A percentile compares a stretch with the other conserved stretches of the same genome.
Evolutionary conservation across 2,329 filamentous ascomycete species (phyloP).

Genomic region (Aureobasidium sp.): DNA sequence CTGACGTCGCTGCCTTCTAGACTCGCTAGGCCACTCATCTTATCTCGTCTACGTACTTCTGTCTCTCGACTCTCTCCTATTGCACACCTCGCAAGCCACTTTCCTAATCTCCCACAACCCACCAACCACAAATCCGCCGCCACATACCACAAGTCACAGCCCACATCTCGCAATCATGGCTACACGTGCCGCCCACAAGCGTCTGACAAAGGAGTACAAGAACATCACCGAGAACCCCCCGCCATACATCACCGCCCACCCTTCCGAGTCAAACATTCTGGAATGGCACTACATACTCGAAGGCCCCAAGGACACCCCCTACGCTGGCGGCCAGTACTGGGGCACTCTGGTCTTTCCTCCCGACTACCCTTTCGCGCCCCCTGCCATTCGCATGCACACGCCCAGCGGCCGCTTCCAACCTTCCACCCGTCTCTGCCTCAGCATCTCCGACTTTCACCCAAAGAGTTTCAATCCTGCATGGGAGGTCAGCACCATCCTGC

Average conservation of each 20-base stretch:
- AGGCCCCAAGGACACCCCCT: conserved; percentile 87
- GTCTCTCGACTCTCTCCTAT: background rate
- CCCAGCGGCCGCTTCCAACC: conserved; percentile 93
- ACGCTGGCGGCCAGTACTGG: conserved; percentile 95
- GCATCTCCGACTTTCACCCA: conserved; percentile 95
- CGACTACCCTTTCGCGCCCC: conserved; percentile 94
- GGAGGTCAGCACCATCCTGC: conserved; percentile 95
- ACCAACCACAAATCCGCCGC: background rate
- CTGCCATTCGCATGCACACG: conserved; percentile 98
- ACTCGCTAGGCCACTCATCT: background rate
- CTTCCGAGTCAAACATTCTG: conserved; percentile 29
- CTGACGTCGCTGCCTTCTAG: background rate
- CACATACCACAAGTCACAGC: background rate
- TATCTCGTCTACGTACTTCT: conserved; percentile 3
- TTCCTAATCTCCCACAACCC: background rate
- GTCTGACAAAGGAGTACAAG: conserved; percentile 32
- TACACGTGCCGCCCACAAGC: conserved; percentile 34
- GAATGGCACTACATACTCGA: conserved; percentile 62
- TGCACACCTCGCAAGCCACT: background rate
- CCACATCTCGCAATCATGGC: conserved; percentile 26
- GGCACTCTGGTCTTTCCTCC: conserved; percentile 91
- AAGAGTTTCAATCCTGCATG: conserved; percentile 97
- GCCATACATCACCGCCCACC: conserved; percentile 29
- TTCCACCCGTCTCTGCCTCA: conserved; percentile 83
- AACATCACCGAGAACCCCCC: conserved; percentile 29